Evolutionary conservation across 1,139 yeast species (phyloP), one percentile per base, ranked within the genome.

Genomic region (Taphrina wiesneri): DNA sequence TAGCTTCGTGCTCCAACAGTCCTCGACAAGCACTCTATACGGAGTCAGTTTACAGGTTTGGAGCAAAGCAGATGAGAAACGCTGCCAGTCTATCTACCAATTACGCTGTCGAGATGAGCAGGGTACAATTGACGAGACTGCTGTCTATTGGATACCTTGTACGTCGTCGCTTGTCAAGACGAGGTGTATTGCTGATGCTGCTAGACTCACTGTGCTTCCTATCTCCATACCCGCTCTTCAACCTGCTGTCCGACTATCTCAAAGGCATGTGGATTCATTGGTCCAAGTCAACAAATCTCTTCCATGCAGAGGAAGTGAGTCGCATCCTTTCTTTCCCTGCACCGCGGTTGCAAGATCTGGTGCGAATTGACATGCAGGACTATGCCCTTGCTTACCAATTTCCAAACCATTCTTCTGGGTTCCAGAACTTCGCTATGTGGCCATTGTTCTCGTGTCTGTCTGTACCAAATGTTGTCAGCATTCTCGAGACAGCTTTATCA

Each of bases 391-490:
- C 52, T 21, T 63, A 63, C 26, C 66, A 56, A 25, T 63, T 63
- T 36, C 66, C 66, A 17, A 39, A 13, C 23, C 43, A 52, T 17
- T 25, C 63, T 13, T 39, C 46, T 7, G 32, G 43, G n/a, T 63
- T 63, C 53, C 66, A 56, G 43, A 63, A 63, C 36, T 63, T 63
- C 47, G 60, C 45, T 23, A 45, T 63, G 63, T 63, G 66, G 66
- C 66, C 66, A 26, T 51, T 63, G 15, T 63, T 63, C 23, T 30
- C 46, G 26, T 63, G 66, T 28, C 45, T 63, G 51, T 56, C 63
- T 15, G 36, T 63, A 5, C 57, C 56, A 32, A 63, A 63, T 36
- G 34, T 63, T 34, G 66, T 56, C 46, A 52, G 63, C 17, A 41
- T 63, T 17, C 45, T 63, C 32, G 66, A 63, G 25, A 34, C 63